Evolutionary conservation across 148 eudicot genomes (phyloP), one percentile per base, ranked within the genome.

Genomic region (Fagopyrum homotropicum): DNA sequence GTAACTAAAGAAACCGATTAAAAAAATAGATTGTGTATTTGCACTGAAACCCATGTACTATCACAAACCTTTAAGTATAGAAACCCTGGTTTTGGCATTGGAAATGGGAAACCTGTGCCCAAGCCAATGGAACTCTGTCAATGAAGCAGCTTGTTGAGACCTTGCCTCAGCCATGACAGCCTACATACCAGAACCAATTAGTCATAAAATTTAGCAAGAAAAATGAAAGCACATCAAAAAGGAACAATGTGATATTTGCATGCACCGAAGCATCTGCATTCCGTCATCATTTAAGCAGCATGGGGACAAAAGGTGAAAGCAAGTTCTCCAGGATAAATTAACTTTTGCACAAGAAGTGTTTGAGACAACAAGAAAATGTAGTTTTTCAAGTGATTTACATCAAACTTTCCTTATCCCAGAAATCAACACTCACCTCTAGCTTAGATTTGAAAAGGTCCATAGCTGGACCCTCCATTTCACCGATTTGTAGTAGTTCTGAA

Each of bases 401-500:
- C 52, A 49, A 49, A 8, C 12, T 9, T 49, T 49, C 52, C 52
- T 49, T 49, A 19, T 56, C 22, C 6, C 29, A 56, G 29, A 56
- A n/a, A 56, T 17, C 45, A 73, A 17, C 26, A 48, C 75, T 55
- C 74, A 90, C 98, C 91, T 94, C 97, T 73, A 94, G 72, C 77
- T 94, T 94, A 66, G 97, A 88, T 84, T 81, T 94, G 82, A 91
- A 94, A 85, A 91, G 97, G 76, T 91, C 98, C 81, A 94, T 75
- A 9, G 98, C 97, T 74, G 97, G 98, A 69, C 97, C 97, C 79
- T 91, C 98, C 95, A 90, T 90, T 82, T 94, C 98, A 85, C 93
- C 64, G 35, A 59, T 85, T 72, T 89, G 89, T 79, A 87, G 77
- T 72, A 94, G 89, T 73, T 94, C 96, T 66, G 97, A 94, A 82